A percentile compares a stretch with the other conserved stretches of the same genome.
These are phyloP conservation scores for Annona cherimola DNA, from an alignment of 164 flowering plant species.

Conservation along the genomic window DNA sequence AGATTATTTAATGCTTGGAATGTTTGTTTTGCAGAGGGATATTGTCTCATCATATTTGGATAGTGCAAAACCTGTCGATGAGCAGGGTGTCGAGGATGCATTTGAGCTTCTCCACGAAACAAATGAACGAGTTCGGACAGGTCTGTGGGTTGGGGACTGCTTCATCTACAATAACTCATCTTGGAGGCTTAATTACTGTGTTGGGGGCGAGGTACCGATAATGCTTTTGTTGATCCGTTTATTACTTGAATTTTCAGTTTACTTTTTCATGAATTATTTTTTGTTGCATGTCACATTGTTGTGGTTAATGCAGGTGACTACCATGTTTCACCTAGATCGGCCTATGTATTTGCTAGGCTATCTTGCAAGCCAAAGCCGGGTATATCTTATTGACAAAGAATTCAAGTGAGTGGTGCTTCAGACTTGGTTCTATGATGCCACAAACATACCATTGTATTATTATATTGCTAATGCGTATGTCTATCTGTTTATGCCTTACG, in stretches of 20 bases:
- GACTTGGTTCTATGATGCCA: neutral
- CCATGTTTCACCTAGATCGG: conserved; percentile 97
- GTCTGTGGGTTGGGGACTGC: conserved; percentile 97
- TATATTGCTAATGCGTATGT: neutral
- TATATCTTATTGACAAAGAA: conserved; percentile 94
- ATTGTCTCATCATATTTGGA: conserved; percentile 74
- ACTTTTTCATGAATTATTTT: neutral
- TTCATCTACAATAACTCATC: conserved; percentile 90
- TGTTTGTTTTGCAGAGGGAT: conserved; percentile 55
- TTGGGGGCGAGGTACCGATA: conserved; percentile 86
- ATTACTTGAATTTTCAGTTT: neutral
- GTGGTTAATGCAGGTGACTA: conserved; percentile 57
- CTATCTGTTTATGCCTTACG: neutral
- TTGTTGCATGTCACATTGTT: neutral
- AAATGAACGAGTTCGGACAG: conserved; percentile 91
- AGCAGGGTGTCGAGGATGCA: conserved; percentile 96
- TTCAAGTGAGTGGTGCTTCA: conserved; percentile 71
- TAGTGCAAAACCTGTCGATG: conserved; percentile 80
- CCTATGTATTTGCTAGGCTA: conserved; percentile 98
- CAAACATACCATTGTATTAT: neutral
- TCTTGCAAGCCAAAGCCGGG: conserved; percentile 94
- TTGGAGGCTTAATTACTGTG: conserved; percentile 96
- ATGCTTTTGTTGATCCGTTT: neutral
- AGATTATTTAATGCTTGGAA: neutral
- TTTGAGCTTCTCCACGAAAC: conserved; percentile 94